Percentiles rank a stretch among this genome's conserved stretches.
These are phyloP conservation scores for Ophiostoma fasciatum DNA, from an alignment of 2,329 filamentous ascomycete species.

Conservation along the genomic window DNA sequence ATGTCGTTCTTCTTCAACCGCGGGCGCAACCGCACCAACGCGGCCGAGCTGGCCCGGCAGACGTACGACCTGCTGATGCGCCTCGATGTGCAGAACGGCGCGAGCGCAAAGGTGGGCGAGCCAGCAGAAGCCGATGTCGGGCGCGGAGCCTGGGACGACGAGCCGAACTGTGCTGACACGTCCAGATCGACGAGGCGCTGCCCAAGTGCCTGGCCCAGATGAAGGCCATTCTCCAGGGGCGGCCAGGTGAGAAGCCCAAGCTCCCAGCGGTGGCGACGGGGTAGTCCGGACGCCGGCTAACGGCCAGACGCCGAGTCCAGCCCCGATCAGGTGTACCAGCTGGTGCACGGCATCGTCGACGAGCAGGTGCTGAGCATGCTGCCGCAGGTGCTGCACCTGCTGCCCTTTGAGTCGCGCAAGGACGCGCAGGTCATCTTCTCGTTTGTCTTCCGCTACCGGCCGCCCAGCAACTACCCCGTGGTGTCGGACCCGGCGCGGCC, in stretches of 20 bases:
- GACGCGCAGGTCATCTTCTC: constrained; percentile 94
- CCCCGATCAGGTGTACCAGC: constrained; percentile 74
- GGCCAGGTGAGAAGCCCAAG: constrained; percentile 77
- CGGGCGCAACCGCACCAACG: constrained; percentile 13
- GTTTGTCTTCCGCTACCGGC: constrained; percentile 82
- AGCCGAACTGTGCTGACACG: neutral
- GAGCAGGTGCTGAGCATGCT: constrained; percentile 81
- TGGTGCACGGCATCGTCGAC: constrained; percentile 69
- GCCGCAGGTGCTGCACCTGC: constrained; percentile 63
- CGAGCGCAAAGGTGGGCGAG: constrained; percentile 8
- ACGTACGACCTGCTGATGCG: constrained; percentile 13
- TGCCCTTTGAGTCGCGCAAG: constrained; percentile 93
- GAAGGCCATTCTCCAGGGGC: constrained; percentile 87
- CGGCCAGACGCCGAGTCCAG: constrained; percentile 73
- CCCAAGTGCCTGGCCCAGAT: constrained; percentile 77
- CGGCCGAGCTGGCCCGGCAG: constrained; percentile 13
- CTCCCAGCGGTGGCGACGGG: too few relatives aligned
- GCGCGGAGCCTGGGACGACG: too few relatives aligned
- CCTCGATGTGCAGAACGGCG: constrained; percentile 7
- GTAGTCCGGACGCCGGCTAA: too few relatives aligned
- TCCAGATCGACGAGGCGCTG: constrained; percentile 63
- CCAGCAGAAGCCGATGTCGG: too few relatives aligned
- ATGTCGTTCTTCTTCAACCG: constrained; percentile 16
- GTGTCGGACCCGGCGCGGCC: neutral
- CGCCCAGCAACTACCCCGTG: constrained; percentile 25